Conservation (phyloP, 768 basidiomycete species). For the Mycena filopes region DNA sequence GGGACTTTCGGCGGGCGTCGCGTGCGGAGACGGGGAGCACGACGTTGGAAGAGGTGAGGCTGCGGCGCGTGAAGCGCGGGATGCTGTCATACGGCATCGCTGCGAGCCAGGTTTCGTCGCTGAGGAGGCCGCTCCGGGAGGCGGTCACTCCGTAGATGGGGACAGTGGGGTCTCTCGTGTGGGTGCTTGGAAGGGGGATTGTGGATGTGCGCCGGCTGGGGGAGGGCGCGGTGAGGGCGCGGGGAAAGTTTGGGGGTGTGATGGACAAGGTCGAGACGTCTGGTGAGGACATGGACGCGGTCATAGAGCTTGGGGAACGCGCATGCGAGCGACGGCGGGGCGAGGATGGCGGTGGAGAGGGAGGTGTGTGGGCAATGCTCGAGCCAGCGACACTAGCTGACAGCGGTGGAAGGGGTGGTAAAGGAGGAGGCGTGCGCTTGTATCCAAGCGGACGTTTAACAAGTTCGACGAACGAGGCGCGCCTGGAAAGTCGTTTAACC, state of each 20-base stretch:
- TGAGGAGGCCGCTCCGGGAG: not conserved
- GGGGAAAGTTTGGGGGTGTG: conserved; percentile 28
- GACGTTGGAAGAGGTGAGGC: conserved; percentile 45
- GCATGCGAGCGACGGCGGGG: conserved; percentile 17
- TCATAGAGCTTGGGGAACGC: conserved; percentile 14
- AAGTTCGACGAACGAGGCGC: conserved; percentile 12
- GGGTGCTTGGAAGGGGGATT: not conserved
- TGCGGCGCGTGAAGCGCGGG: conserved; percentile 54
- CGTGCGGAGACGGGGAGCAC: conserved; percentile 55
- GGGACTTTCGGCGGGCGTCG: conserved; percentile 27
- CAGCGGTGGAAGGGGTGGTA: conserved; percentile 9
- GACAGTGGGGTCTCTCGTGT: not conserved
- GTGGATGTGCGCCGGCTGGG: conserved; percentile 20
- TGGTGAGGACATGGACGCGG: conserved; percentile 5
- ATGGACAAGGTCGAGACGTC: conserved; percentile 11
- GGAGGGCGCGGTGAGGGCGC: conserved; percentile 24
- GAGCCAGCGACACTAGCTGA: not conserved
- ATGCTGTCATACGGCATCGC: conserved; percentile 46
- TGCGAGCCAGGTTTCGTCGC: conserved; percentile 49
- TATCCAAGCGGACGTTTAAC: conserved; percentile 17
- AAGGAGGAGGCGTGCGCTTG: conserved; percentile 13
- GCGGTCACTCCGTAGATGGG: not conserved
- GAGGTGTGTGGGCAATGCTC: not conserved
- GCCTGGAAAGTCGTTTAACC: conserved; percentile 9
- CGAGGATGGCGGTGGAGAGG: conserved; percentile 24